Evolutionary conservation across 1,284 basidiomycete species (phyloP).

Genomic region (Apiotrichum gamsii): DNA sequence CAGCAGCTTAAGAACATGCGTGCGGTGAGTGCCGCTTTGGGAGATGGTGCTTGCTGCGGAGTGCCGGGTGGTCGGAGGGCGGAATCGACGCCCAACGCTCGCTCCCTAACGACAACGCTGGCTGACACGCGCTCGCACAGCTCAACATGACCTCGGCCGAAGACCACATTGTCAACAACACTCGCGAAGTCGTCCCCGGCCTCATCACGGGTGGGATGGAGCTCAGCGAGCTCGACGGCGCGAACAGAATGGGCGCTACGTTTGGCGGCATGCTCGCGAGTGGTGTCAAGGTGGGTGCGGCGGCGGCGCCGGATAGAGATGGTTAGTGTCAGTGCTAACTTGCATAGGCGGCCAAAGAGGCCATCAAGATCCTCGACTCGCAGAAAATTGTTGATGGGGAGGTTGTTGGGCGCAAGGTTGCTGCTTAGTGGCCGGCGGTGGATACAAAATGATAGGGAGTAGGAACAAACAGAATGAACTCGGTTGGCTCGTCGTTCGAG

Average conservation of each 20-base stretch:
- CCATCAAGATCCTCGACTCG: slow-evolving; percentile 58
- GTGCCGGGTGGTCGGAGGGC: slow-evolving; percentile 28
- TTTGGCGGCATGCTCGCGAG: slow-evolving; percentile 39
- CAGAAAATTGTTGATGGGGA: slow-evolving; percentile 61
- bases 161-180: slow-evolving; percentile 64
- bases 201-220: slow-evolving; percentile 57
- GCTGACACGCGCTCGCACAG: background rate
- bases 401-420: slow-evolving; percentile 35
- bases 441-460: background rate
- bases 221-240: slow-evolving; percentile 63
- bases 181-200: slow-evolving; percentile 72
- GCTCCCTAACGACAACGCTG: no score
- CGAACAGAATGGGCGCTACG: slow-evolving; percentile 61
- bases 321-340: no score
- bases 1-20: slow-evolving; percentile 77
- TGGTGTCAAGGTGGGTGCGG: slow-evolving; percentile 44
- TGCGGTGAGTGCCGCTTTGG: slow-evolving; percentile 13
- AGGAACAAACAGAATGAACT: no score
- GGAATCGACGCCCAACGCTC: no score
- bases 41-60: background rate
- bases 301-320: no score
- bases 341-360: slow-evolving; percentile 61
- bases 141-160: slow-evolving; percentile 67
- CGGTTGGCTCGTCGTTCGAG: no score
- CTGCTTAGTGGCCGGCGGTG: background rate